Evolutionary conservation across 345 rosid genomes (phyloP), one percentile per base, ranked within the genome.

Genomic region (Eucalyptus erythrocorys): DNA sequence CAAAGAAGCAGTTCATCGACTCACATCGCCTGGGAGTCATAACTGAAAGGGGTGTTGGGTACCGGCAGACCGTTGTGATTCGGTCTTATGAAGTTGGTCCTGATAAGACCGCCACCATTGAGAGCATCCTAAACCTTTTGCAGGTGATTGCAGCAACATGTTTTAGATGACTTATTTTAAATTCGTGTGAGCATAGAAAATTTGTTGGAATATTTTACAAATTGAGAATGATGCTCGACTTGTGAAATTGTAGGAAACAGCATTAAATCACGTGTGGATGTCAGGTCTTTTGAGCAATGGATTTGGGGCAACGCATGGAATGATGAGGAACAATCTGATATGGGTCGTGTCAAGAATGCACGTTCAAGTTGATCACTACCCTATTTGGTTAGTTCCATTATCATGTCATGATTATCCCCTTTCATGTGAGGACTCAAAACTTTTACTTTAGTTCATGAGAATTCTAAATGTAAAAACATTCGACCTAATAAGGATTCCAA

Each of bases 261-360:
- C 97, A 79, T 76, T 95, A 89, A 95, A 95, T 89, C 96, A 95
- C 86, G 96, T 95, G 24, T 95, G 97, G 97, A 92, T 95, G 94
- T 95, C 97, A 13, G 97, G 97, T 84, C 94, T 95, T 53, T 93
- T 95, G 34, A 91, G 96, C 89, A 93, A 95, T 89, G 97, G 97
- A 57, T 94, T 95, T 43, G 97, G 96, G 19, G 95, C 97, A 27
- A 94, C 97, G 13, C 96, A 94, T 88, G 96, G 94, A 68, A 95
- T 94, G 96, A 88, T 92, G 92, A 94, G 59, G 91, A 94, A 94
- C 91, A 93, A 92, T 90, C 97, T 95, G 91, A 94, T 94, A 34
- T 94, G 97, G 97, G 96, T 95, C 59, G 96, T 95, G 86, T 92
- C 96, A 27, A 94, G 96, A 88, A 93, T 95, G 94, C 96, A 94